Base-by-base conservation (phyloP, 495 filamentous ascomycete species). In the Hypomontagnella monticulosa region DNA sequence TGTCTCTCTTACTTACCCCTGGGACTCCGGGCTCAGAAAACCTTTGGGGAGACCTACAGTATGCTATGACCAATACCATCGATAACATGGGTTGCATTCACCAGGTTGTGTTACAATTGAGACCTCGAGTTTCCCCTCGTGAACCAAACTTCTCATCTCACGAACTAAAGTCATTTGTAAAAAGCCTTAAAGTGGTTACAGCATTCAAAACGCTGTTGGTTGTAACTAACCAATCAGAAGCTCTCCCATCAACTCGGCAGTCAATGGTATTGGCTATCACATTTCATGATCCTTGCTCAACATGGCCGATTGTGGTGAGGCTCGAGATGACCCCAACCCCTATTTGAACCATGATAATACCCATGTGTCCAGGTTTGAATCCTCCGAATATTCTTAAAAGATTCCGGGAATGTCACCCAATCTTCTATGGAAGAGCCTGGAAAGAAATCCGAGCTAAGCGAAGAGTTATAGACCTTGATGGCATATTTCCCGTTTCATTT, bases 161-260 rank as follows among this genome's bases (percentile, higher is more conserved):
- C 30, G 15, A 14, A 27, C 23, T 1, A 40, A 55, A 6, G 38
- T 15, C 15, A 14, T 9, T 36, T 14, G 37, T 40, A 34, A 48
- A 18, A 16, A 33, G 16, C 12, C 36, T 20, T 27, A 27, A 33
- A 53, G 19, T 38, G 42, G 10, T 41, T 41, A 49, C 49, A 60
- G 42, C 10, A 19, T 49, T 27, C 12, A 53, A 41, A 50, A 30
- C 55, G 42, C 10, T 60, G 55, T 49, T 60, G 56, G 49, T 49
- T 55, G 62, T n/a, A n/a, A 34, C 7, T 18, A 50, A 37, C 56
- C 56, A 66, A 66, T 60, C 27, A 60, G 16, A 34, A 42, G 18
- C 56, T 9, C 27, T 55, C 43, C 49, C 43, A 42, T 55, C 9
- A 19, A 34, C 6, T 32, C 18, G 55, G 62, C 42, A 36, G 20